These are phyloP conservation scores for Excoecaria agallocha DNA, from an alignment of 345 rosid species.

Conservation along the genomic window DNA sequence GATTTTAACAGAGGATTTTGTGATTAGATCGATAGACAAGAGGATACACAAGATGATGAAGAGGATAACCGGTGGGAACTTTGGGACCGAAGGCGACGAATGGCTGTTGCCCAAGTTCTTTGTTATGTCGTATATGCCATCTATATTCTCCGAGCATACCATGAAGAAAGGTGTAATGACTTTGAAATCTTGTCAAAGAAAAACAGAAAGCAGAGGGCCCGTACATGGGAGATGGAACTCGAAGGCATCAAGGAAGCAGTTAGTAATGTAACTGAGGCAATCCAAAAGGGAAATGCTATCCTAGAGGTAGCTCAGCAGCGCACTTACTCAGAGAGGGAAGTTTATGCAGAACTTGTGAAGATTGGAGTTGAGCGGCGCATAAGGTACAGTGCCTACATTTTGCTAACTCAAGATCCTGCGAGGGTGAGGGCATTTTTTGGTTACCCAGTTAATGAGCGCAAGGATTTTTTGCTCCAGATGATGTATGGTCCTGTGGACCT, in stretches of 20 bases:
- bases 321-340: constrained; percentile 7
- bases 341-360: constrained; percentile 20
- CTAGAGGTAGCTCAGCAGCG: not conserved
- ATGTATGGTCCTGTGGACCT: constrained; percentile 21
- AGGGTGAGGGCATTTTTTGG: constrained; percentile 25
- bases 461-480: constrained; percentile 22
- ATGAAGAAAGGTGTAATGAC: not conserved
- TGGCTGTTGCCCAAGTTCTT: constrained; percentile 23
- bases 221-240: constrained; percentile 8
- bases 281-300: constrained; percentile 14
- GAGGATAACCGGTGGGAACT: constrained; percentile 19
- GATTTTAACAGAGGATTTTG: not conserved
- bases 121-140: constrained; percentile 20
- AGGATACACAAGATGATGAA: constrained; percentile 1
- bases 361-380: constrained; percentile 17
- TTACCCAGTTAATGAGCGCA: constrained; percentile 18
- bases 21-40: constrained; percentile 22
- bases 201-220: constrained; percentile 11
- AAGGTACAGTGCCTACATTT: constrained; percentile 16
- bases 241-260: constrained; percentile 9
- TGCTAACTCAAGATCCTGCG: constrained; percentile 15
- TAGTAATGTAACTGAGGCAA: constrained; percentile 13
- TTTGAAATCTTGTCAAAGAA: not conserved
- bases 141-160: constrained; percentile 9
- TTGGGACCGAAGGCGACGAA: constrained; percentile 19